Evolutionary conservation across 805 yeast species (phyloP), one percentile per base, ranked within the genome.

Genomic region (Wickerhamomyces silvicola): DNA sequence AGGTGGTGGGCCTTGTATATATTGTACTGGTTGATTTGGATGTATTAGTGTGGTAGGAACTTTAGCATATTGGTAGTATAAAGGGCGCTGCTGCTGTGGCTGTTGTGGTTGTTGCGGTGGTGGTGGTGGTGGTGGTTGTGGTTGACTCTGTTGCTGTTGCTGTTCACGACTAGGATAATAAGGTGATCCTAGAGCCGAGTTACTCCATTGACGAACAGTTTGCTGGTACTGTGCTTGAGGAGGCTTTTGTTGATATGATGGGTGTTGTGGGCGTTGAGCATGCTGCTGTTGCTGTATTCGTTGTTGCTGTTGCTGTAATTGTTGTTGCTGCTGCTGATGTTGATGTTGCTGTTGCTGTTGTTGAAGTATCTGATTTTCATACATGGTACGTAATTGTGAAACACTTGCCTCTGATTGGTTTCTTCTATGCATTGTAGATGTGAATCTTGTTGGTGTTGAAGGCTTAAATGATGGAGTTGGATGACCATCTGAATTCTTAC

Each of bases 321-420:
- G 28, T 22, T 30, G 27, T 10, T 4, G n/a, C 4, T 21, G 31
- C 9, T 40, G 36, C 19, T 18, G 31, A 9, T 22, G 28, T n/a
- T 13, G 30, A 9, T 22, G 35, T 11, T 28, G 33, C 6, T 18
- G 27, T 4, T 18, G 37, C 7, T 26, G n/a, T 7, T 36, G 28
- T 22, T 30, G 27, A 10, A 5, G n/a, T 5, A 23, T 33, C 9
- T 40, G 36, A 7, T 27, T 26, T 22, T 51, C 54, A 27, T 43
- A 50, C 1, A 50, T 35, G 0, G 46, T 39, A 20, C 54, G 43
- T 5, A 51, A 28, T 18, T 46, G 52, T 2, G 51, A 22, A 2
- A 49, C 54, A 24, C 33, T 48, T 2, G 56, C 54, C 27, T 52
- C 57, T 4, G 54, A 49, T 29, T 48, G 56, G 26, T 49, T 49